Percentiles rank a stretch among this genome's conserved stretches.
Evolutionary conservation across 441 rosid species (phyloP).

Genomic region (Brassica hybrid): DNA sequence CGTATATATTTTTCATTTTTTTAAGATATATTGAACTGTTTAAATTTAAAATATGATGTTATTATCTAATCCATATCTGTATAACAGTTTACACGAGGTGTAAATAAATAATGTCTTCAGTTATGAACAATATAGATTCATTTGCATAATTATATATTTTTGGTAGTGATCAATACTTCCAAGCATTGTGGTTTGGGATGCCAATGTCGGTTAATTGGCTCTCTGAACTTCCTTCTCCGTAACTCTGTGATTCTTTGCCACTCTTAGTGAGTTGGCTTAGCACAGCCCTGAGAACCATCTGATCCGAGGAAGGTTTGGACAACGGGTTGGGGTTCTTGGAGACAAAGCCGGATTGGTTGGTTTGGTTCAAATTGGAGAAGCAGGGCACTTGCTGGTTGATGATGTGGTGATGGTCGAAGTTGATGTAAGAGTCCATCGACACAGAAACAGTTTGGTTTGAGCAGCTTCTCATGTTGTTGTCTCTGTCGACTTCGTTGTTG

Average conservation of each 20-base stretch:
- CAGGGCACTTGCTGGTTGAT: slow-evolving; percentile 93
- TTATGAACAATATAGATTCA: slow-evolving; percentile 16
- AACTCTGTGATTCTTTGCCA: slow-evolving; percentile 3
- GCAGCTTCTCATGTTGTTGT: slow-evolving; percentile 31
- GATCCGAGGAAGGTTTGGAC: slow-evolving; percentile 32
- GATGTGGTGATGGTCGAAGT: slow-evolving; percentile 37
- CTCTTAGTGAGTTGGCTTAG: slow-evolving; percentile 30
- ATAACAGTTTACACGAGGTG: slow-evolving; percentile 1
- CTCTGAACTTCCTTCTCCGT: slow-evolving; percentile 36
- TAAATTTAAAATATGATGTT: neutral
- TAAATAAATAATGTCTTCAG: slow-evolving; percentile 4
- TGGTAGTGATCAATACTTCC: slow-evolving; percentile 28
- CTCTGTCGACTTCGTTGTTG: slow-evolving; percentile 38
- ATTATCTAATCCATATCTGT: neutral
- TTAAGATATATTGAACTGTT: neutral
- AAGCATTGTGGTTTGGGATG: slow-evolving; percentile 20
- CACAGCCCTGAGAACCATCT: slow-evolving; percentile 33
- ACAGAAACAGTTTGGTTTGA: slow-evolving; percentile 9
- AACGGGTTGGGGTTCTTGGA: slow-evolving; percentile 9
- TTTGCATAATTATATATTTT: neutral
- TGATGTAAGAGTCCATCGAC: slow-evolving; percentile 28
- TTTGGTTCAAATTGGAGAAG: slow-evolving; percentile 76
- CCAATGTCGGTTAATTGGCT: slow-evolving; percentile 27
- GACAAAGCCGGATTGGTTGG: slow-evolving; percentile 23
- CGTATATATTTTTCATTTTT: neutral